Evolutionary conservation across 495 filamentous ascomycete genomes (phyloP).

Genomic region (Talaromyces wortmannii): DNA sequence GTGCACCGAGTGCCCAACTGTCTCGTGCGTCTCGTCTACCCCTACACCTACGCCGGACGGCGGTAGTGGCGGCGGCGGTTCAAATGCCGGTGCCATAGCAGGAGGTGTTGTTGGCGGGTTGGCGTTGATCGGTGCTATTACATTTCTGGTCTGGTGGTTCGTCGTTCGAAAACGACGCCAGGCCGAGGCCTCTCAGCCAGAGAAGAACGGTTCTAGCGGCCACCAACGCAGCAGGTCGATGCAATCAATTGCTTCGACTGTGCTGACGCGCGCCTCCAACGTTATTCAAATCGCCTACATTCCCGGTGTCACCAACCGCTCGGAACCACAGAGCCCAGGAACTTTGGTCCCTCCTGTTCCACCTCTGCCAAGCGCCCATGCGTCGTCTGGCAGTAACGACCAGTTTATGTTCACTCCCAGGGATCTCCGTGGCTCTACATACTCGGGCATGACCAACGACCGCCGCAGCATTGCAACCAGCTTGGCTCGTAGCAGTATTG

Average conservation of each 20-base stretch:
- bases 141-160: constrained; percentile 79
- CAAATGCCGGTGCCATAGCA: constrained; percentile 73
- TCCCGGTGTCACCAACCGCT: constrained; percentile 91
- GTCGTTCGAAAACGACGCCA: constrained; percentile 74
- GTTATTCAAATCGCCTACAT: constrained; percentile 99
- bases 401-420: constrained; percentile 93
- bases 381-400: constrained; percentile 56
- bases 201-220: constrained; percentile 17
- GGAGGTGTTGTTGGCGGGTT: constrained; percentile 80
- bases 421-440: constrained; percentile 84
- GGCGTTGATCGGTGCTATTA: constrained; percentile 57
- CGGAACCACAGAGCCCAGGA: constrained; percentile 71
- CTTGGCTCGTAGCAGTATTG: constrained; percentile 69
- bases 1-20: constrained; percentile 53
- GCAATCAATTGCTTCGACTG: constrained; percentile 87
- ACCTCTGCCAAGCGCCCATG: constrained; percentile 69
- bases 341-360: constrained; percentile 88
- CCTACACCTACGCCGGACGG: constrained; percentile 13
- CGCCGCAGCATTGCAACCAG: constrained; percentile 56
- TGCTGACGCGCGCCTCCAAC: constrained; percentile 92
- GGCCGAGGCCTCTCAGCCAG: constrained; percentile 39
- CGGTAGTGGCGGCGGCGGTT: constrained; percentile 24
- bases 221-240: constrained; percentile 65
- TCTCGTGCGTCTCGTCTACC: constrained; percentile 44
- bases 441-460: constrained; percentile 61